Percentiles rank a stretch among this genome's conserved stretches.
Conservation (phyloP, 2,329 filamentous ascomycete species). For the Plenodomus biglobosus region DNA sequence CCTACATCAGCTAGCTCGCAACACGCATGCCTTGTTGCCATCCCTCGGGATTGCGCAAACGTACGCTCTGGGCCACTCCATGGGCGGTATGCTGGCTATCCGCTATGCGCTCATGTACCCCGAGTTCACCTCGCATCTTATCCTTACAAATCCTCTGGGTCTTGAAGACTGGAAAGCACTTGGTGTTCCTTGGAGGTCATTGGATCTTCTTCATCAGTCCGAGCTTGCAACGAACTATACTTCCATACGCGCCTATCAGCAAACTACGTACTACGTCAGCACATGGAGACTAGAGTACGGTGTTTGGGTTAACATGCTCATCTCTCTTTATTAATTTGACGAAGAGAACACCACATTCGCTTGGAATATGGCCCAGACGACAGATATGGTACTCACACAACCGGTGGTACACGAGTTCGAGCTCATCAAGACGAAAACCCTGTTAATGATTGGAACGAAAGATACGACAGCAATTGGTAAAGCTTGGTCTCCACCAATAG, state of each 20-base stretch:
- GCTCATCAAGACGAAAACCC: slow-evolving; percentile 49
- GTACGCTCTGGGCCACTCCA: slow-evolving; percentile 57
- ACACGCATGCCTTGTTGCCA: slow-evolving; percentile 54
- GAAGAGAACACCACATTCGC: slow-evolving; percentile 47
- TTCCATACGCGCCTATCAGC: slow-evolving; percentile 30
- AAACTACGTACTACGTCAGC: slow-evolving; percentile 33
- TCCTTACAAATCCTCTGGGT: slow-evolving; percentile 57
- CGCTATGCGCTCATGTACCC: slow-evolving; percentile 58
- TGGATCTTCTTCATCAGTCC: slow-evolving; percentile 20
- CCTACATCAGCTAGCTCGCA: slow-evolving; percentile 54
- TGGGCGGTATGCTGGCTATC: slow-evolving; percentile 58
- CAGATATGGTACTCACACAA: slow-evolving; percentile 59
- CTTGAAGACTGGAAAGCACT: slow-evolving; percentile 55
- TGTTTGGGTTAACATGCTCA: slow-evolving; percentile 58
- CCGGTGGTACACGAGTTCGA: slow-evolving; percentile 56
- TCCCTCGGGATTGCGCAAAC: slow-evolving; percentile 49
- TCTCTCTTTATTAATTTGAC: slow-evolving; percentile 54
- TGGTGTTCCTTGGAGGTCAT: slow-evolving; percentile 27
- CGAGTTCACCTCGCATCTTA: slow-evolving; percentile 46
- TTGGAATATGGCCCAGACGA: slow-evolving; percentile 53
- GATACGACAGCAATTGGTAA: slow-evolving; percentile 60
- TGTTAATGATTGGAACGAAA: slow-evolving; percentile 55
- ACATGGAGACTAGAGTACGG: slow-evolving; percentile 56
- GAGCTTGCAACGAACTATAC: slow-evolving; percentile 29
- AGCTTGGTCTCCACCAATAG: slow-evolving; percentile 47